These are phyloP conservation scores for Fusarium staphyleae DNA, from an alignment of 2,329 filamentous ascomycete species.

Conservation along the genomic window DNA sequence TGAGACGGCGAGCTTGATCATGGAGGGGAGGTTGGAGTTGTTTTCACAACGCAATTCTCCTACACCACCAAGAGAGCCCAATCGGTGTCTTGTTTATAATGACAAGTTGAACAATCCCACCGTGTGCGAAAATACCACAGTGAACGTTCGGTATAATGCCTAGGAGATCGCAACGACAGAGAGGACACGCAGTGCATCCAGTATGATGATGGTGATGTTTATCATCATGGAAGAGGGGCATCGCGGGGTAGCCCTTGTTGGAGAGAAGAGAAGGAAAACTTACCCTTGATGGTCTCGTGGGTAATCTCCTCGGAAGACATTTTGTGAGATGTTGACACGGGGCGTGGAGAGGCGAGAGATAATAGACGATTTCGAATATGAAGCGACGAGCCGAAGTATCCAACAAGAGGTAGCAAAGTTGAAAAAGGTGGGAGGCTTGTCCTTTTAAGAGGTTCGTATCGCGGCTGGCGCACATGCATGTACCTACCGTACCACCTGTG, in stretches of 20 bases:
- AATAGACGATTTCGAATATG: slow-evolving; percentile 6
- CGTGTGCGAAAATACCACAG: background rate
- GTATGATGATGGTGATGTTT: background rate
- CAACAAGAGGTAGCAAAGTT: slow-evolving; percentile 15
- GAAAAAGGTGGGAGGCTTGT: slow-evolving; percentile 31
- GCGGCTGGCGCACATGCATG: slow-evolving; percentile 12
- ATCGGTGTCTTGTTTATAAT: background rate
- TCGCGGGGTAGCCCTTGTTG: slow-evolving; percentile 25
- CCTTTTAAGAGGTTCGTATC: slow-evolving; percentile 31
- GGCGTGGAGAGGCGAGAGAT: slow-evolving; percentile 13
- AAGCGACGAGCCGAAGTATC: slow-evolving; percentile 30
- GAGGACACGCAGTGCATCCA: background rate
- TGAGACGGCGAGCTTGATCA: background rate
- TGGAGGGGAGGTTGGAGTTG: background rate
- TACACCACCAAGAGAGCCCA: background rate
- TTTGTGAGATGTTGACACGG: slow-evolving; percentile 44
- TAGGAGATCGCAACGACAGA: background rate
- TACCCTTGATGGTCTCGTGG: slow-evolving; percentile 80
- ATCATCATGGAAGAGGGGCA: slow-evolving; percentile 42
- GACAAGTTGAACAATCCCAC: background rate
- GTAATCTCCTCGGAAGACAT: slow-evolving; percentile 70
- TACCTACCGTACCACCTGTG: slow-evolving; percentile 17
- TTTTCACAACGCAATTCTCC: background rate
- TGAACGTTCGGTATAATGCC: background rate
- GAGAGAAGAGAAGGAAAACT: slow-evolving; percentile 33